A percentile compares a stretch with the other conserved stretches of the same genome.
These are phyloP conservation scores for Rhizopogon salebrosus DNA, from an alignment of 768 basidiomycete species.

Conservation along the genomic window DNA sequence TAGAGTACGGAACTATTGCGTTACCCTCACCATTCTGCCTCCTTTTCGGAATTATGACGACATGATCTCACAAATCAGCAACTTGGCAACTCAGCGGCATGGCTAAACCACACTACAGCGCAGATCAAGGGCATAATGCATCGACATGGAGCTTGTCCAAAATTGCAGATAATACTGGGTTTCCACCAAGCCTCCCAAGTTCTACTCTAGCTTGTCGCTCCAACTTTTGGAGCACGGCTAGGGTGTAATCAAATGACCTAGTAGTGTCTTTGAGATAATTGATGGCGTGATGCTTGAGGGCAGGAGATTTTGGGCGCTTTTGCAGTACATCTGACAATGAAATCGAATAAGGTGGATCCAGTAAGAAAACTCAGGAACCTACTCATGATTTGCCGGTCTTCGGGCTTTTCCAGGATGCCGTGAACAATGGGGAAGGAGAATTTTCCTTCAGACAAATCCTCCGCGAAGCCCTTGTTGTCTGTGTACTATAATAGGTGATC, in stretches of 20 bases:
- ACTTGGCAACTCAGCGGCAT: too few species aligned
- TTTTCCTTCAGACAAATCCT: slow-evolving; percentile 92
- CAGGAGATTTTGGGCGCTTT: slow-evolving; percentile 76
- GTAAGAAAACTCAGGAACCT: slow-evolving; percentile 21
- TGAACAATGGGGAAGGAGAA: slow-evolving; percentile 94
- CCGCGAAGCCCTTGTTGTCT: slow-evolving; percentile 77
- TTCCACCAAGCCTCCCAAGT: slow-evolving; percentile 70
- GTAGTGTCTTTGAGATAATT: slow-evolving; percentile 68
- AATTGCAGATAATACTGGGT: slow-evolving; percentile 48
- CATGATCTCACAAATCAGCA: too few species aligned
- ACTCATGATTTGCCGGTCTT: slow-evolving; percentile 79
- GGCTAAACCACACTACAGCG: too few species aligned
- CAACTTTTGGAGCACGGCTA: slow-evolving; percentile 38
- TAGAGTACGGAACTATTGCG: too few species aligned
- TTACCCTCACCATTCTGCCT: too few species aligned
- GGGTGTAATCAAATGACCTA: slow-evolving; percentile 77
- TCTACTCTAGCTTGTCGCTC: slow-evolving; percentile 43
- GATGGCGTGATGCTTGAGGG: slow-evolving; percentile 73
- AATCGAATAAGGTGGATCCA: background rate
- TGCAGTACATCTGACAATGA: slow-evolving; percentile 67
- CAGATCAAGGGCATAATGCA: background rate
- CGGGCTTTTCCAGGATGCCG: slow-evolving; percentile 69
- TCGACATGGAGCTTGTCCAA: slow-evolving; percentile 46
- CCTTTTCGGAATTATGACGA: too few species aligned
- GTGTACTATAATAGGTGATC: slow-evolving; percentile 51